phyloP scores from a whole-genome alignment of 1,284 basidiomycete species.

The Leucoagaricus sp. region DNA sequence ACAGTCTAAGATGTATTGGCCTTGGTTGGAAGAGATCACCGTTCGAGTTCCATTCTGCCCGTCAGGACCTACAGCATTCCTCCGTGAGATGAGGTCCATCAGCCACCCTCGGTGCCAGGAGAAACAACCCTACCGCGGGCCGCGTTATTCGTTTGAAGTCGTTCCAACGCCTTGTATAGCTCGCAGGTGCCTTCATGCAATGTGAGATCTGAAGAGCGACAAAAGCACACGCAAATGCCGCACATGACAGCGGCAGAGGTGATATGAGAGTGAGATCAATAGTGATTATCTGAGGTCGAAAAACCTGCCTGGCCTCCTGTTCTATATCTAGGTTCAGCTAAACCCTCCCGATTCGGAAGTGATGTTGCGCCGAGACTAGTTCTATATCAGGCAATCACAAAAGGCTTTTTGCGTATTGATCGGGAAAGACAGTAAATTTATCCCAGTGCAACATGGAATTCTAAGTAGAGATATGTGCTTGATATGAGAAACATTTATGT shows the following conservation, averaged over 20 bases:
- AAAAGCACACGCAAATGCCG: constrained; percentile 37
- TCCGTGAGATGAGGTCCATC: not conserved
- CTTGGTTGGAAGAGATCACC: constrained; percentile 9
- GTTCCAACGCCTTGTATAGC: constrained; percentile 14
- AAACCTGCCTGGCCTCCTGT: too few species aligned
- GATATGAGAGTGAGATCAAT: not conserved
- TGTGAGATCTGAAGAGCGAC: not conserved
- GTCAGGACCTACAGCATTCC: constrained; percentile 56
- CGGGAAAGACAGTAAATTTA: not conserved
- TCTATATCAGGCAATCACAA: not conserved
- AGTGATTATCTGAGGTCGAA: too few species aligned
- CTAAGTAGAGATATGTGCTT: constrained; percentile 5
- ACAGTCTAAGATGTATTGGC: constrained; percentile 43
- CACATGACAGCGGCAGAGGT: constrained; percentile 29
- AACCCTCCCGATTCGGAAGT: constrained; percentile 2
- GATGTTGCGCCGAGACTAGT: too few species aligned
- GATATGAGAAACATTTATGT: constrained; percentile 55
- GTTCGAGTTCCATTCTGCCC: constrained; percentile 40
- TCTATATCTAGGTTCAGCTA: too few species aligned
- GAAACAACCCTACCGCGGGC: constrained; percentile 45
- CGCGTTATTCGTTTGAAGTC: constrained; percentile 46
- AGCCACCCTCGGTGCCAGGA: not conserved
- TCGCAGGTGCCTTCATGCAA: not conserved
- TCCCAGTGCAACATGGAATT: constrained; percentile 5
- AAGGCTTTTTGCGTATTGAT: not conserved